Conservation (phyloP, 805 yeast species). For the Wickerhamomyces bovis region DNA sequence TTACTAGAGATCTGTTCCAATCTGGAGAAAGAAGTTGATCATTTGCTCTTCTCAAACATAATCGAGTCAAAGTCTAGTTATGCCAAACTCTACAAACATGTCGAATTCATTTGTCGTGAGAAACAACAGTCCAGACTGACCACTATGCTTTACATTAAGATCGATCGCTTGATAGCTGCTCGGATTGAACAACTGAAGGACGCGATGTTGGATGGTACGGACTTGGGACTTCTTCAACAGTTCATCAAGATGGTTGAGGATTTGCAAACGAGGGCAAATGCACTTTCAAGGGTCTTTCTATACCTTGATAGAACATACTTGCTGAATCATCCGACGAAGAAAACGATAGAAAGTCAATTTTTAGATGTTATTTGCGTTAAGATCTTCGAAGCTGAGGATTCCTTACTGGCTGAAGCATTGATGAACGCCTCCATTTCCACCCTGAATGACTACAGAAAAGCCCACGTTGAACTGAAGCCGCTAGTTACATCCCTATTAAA, state of each 20-base stretch:
- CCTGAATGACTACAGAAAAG: constrained; percentile 5
- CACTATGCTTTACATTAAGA: constrained; percentile 6
- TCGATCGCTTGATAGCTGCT: neutral
- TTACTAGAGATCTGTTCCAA: neutral
- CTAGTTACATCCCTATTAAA: neutral
- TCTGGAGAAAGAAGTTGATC: constrained; percentile 3
- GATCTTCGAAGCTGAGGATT: neutral
- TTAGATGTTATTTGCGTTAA: neutral
- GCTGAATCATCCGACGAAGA: constrained; percentile 20
- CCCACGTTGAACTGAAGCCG: neutral
- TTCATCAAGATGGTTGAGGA: constrained; percentile 6
- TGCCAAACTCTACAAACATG: constrained; percentile 18
- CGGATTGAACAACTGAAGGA: neutral
- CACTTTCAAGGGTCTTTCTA: constrained; percentile 13
- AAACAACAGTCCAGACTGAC: constrained; percentile 17
- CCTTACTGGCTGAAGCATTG: constrained; percentile 3
- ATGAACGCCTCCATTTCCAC: constrained; percentile 1
- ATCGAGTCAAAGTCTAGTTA: neutral
- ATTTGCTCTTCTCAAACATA: neutral
- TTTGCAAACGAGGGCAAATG: neutral
- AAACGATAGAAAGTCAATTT: constrained; percentile 8
- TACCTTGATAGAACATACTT: constrained; percentile 23
- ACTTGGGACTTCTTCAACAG: neutral
- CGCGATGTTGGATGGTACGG: neutral
- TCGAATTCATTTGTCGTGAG: constrained; percentile 22